phyloP scores from a whole-genome alignment of 2,329 filamentous ascomycete species.

The Colletotrichum camelliae region DNA sequence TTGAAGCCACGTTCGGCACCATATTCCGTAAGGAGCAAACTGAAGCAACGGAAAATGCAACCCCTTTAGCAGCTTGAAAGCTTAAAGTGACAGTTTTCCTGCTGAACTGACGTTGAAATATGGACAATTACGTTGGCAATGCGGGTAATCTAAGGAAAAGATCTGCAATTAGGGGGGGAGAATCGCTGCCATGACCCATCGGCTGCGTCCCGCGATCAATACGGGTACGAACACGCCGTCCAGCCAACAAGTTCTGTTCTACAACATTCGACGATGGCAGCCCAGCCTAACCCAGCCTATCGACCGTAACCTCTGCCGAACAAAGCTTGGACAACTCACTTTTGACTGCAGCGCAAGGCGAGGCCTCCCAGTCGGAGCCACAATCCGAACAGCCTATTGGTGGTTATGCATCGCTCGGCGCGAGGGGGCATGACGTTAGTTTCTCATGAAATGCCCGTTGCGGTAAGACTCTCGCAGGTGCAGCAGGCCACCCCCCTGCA shows the following conservation, averaged over 20 bases:
- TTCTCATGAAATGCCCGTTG: slow-evolving; percentile 19
- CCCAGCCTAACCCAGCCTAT: background rate
- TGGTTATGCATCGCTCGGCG: background rate
- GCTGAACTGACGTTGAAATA: background rate
- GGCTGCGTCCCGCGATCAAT: background rate
- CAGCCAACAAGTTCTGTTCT: background rate
- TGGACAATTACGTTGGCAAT: slow-evolving; percentile 1
- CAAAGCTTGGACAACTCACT: background rate
- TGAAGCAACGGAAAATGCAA: background rate
- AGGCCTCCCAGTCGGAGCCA: background rate
- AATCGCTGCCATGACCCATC: background rate
- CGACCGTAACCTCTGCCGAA: background rate
- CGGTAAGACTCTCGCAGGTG: slow-evolving; percentile 9
- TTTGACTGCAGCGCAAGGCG: background rate
- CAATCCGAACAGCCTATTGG: background rate
- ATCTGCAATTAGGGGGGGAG: background rate
- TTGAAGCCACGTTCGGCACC: background rate
- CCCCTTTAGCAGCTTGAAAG: background rate
- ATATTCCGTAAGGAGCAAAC: background rate
- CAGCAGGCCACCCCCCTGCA: background rate
- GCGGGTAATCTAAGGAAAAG: background rate
- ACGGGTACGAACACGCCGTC: slow-evolving; percentile 12
- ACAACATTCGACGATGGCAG: background rate
- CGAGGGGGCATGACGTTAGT: slow-evolving; percentile 17
- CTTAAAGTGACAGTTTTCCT: background rate